Evolutionary conservation across 2,329 filamentous ascomycete species (phyloP).

Genomic region (Aphanoascus verrucosus): DNA sequence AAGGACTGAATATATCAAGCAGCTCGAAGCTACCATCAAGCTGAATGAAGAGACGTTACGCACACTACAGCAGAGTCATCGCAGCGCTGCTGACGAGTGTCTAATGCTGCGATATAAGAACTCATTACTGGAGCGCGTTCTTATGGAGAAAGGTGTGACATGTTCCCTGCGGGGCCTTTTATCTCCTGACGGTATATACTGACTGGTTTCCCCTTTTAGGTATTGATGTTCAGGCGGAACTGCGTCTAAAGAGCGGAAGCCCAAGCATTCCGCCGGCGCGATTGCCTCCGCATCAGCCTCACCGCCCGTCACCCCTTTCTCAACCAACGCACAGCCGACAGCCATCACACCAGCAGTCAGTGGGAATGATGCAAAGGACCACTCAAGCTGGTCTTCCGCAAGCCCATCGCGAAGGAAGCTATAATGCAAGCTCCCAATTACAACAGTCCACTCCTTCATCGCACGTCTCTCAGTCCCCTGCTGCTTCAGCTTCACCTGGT

Average conservation of each 20-base stretch:
- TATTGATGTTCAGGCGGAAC: constrained; percentile 93
- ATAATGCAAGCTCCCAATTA: constrained; percentile 40
- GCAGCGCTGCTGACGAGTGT: constrained; percentile 89
- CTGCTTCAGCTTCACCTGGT: constrained; percentile 51
- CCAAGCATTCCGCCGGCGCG: constrained; percentile 59
- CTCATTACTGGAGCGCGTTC: constrained; percentile 84
- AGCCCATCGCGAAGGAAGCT: constrained; percentile 29
- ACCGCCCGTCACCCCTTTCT: constrained; percentile 53
- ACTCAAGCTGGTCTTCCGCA: constrained; percentile 40
- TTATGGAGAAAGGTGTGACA: constrained; percentile 77
- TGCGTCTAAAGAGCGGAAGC: constrained; percentile 83
- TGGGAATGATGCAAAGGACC: constrained; percentile 64
- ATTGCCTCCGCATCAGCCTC: constrained; percentile 57
- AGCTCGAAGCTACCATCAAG: constrained; percentile 93
- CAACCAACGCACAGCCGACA: constrained; percentile 59
- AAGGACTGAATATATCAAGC: constrained; percentile 97
- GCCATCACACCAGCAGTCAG: constrained; percentile 56
- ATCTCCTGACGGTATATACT: constrained; percentile 10
- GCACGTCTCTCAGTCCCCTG: constrained; percentile 52
- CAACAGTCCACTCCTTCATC: constrained; percentile 68
- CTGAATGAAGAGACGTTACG: constrained; percentile 91
- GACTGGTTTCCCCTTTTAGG: constrained; percentile 40
- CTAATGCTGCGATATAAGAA: constrained; percentile 98
- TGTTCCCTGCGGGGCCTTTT: constrained; percentile 5
- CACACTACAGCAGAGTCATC: constrained; percentile 85